Percentiles rank a stretch among this genome's conserved stretches.
Evolutionary conservation across 768 basidiomycete species (phyloP).

Genomic region (Termitomyces titanicus): DNA sequence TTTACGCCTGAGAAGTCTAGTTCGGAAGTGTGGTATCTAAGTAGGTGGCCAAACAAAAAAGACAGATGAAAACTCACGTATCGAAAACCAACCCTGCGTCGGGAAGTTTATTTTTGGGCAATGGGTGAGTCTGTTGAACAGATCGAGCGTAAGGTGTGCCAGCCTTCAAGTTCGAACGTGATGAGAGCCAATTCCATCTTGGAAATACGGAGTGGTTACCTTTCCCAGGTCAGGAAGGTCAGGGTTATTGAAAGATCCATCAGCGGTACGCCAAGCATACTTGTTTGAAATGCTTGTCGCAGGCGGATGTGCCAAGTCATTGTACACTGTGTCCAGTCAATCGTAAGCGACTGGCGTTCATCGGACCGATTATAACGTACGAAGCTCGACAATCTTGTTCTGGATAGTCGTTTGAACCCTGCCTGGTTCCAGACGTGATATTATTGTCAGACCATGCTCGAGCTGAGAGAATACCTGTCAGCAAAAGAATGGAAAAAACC

Average conservation of each 20-base stretch:
- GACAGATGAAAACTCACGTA: constrained; percentile 36
- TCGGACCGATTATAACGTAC: constrained; percentile 37
- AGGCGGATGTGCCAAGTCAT: constrained; percentile 79
- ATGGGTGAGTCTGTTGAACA: constrained; percentile 64
- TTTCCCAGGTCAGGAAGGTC: constrained; percentile 69
- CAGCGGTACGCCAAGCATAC: constrained; percentile 68
- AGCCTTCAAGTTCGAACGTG: constrained; percentile 32
- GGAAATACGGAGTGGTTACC: constrained; percentile 19
- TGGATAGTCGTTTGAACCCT: constrained; percentile 31
- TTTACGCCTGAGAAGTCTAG: constrained; percentile 59
- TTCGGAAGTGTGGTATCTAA: not conserved
- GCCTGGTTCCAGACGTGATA: constrained; percentile 56
- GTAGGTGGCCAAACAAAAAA: not conserved
- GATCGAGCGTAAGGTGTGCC: constrained; percentile 79
- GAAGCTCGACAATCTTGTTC: constrained; percentile 48
- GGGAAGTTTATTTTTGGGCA: constrained; percentile 67
- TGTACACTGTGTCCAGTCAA: constrained; percentile 51
- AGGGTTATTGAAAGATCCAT: constrained; percentile 77
- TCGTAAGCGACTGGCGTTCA: not conserved
- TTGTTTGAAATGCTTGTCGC: constrained; percentile 60
- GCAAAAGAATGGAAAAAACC: not conserved
- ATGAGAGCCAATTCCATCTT: not conserved
- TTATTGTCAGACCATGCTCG: constrained; percentile 63
- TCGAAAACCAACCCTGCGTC: constrained; percentile 82
- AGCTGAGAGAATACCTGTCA: constrained; percentile 39